Evolutionary conservation across 2,329 filamentous ascomycete species (phyloP).

Genomic region (Arthrobotrys sinensis): DNA sequence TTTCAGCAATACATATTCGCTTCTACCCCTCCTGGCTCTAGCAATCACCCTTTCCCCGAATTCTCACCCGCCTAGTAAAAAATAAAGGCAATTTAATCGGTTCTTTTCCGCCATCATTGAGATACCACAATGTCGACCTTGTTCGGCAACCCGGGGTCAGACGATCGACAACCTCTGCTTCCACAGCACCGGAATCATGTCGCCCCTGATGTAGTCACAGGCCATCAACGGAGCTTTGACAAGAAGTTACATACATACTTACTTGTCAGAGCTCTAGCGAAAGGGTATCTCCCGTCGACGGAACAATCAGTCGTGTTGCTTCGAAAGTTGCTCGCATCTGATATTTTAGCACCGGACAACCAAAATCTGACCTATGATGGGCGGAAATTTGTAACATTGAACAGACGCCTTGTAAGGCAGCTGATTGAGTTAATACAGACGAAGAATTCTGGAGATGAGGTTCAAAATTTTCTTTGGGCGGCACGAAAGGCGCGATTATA

Average conservation of each 20-base stretch:
- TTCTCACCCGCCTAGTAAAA: neutral
- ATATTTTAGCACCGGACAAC: constrained; percentile 82
- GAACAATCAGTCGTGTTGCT: constrained; percentile 86
- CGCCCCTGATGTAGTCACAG: constrained; percentile 68
- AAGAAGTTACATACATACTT: constrained; percentile 95
- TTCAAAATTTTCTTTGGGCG: constrained; percentile 94
- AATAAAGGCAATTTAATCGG: neutral
- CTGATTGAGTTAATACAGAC: constrained; percentile 85
- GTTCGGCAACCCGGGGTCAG: constrained; percentile 74
- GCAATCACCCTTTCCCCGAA: constrained; percentile 1
- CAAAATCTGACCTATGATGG: constrained; percentile 84
- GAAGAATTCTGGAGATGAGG: constrained; percentile 87
- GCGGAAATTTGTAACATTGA: constrained; percentile 79
- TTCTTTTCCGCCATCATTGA: constrained; percentile 4
- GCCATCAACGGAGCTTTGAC: constrained; percentile 79
- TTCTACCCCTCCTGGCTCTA: constrained; percentile 2
- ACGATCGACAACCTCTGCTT: constrained; percentile 83
- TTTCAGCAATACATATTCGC: constrained; percentile 32
- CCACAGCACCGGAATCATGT: constrained; percentile 89
- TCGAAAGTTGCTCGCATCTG: constrained; percentile 81
- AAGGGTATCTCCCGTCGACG: constrained; percentile 93
- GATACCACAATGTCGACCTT: constrained; percentile 71
- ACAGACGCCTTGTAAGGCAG: constrained; percentile 81
- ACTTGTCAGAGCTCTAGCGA: constrained; percentile 84
- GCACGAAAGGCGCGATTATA: constrained; percentile 80